Evolutionary conservation across 2,329 filamentous ascomycete genomes (phyloP).

Genomic region (Stemphylium vesicarium): DNA sequence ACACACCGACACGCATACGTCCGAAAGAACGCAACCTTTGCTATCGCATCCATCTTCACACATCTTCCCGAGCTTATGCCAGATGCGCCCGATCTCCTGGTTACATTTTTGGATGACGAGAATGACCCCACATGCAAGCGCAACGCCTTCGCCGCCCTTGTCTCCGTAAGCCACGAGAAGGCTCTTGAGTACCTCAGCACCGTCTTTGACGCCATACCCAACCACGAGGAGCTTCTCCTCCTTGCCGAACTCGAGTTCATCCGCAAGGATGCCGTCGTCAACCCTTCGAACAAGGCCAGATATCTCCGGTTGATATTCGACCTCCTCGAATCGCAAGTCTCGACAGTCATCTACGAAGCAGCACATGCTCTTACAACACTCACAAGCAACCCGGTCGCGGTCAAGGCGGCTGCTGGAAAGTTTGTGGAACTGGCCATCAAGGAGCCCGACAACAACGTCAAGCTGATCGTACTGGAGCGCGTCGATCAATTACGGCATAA

Average conservation of each 20-base stretch:
- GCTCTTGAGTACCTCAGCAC: constrained; percentile 85
- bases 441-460: constrained; percentile 98
- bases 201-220: constrained; percentile 91
- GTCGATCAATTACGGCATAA: constrained; percentile 86
- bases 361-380: constrained; percentile 92
- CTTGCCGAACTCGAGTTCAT: constrained; percentile 97
- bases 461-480: constrained; percentile 94
- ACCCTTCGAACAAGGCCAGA: constrained; percentile 91
- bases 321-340: constrained; percentile 87
- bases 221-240: constrained; percentile 91
- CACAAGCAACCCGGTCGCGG: constrained; percentile 94
- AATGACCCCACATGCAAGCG: constrained; percentile 96
- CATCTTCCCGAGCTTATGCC: constrained; percentile 92
- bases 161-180: constrained; percentile 91
- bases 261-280: constrained; percentile 93
- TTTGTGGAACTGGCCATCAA: constrained; percentile 98
- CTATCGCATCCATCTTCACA: constrained; percentile 87
- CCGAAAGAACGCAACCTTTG: constrained; percentile 96
- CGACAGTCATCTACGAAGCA: constrained; percentile 96
- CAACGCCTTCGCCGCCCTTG: constrained; percentile 92
- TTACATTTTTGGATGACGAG: constrained; percentile 87
- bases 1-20: constrained; percentile 98
- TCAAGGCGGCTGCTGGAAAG: constrained; percentile 94
- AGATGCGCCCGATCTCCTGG: constrained; percentile 90
- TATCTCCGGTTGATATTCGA: constrained; percentile 97